Evolutionary conservation across 768 basidiomycete species (phyloP), one percentile per base, ranked within the genome.

Genomic region (Xerocomus spinulosus): DNA sequence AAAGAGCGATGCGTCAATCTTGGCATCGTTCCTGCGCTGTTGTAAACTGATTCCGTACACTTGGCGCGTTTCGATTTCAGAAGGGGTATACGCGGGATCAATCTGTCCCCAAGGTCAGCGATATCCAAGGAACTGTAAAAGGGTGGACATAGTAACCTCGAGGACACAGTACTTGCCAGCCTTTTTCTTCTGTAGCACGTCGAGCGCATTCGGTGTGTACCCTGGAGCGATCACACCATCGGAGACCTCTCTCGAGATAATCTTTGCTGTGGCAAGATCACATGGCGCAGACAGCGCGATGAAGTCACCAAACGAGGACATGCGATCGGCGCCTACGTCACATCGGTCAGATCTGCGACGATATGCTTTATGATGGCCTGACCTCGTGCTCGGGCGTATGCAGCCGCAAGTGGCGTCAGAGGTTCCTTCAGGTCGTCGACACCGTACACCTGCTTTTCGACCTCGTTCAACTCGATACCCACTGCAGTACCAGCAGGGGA

Each of bases 271-370:
- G 2, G 91, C 86, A 30, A 93, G 73, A 64, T 99, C 96, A 70
- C 94, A 96, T 17, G 85, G 81, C 23, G 87, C 84, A 15, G 93
- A 96, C 10, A 99, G 77, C 0, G 93, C 96, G 58, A 99, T 94
- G 66, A 98, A 99, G 71, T 99, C 96, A 5, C 96, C 96, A 65
- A 98, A 99, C 3, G 95, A 97, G 1, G 95, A 97, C 96, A 99
- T 99, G 45, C 96, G 84, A 66, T 99, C 96, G 20, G 96, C 95
- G 48, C 93, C 89, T 90, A 55, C 6, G 54, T 47, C 25, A 53
- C 21, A 18, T 39, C 15, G 46, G 49, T 48, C 15, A 47, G 46
- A 51, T 50, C 42, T 5, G 13, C 35, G 39, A 33, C 18, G 9
- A 39, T 28, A 20, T 25, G 24, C 42, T 28, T n/a, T 26, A 25